Evolutionary conservation across 768 basidiomycete genomes (phyloP).

Genomic region (Kwoniella pini): DNA sequence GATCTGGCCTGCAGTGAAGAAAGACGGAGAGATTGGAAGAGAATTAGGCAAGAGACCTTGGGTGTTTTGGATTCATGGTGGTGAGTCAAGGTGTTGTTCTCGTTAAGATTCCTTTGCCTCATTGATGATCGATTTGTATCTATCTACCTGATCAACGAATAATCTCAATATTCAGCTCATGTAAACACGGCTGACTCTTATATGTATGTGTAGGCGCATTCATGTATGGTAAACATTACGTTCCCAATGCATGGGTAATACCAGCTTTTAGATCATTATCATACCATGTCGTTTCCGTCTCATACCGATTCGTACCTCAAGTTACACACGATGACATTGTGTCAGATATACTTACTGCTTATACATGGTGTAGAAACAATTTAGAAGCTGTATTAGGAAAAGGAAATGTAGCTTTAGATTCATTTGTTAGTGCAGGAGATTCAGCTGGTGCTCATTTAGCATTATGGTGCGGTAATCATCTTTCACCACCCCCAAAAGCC

Average conservation of each 20-base stretch:
- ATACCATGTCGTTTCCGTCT: conserved; percentile 19
- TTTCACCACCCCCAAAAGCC: conserved; percentile 7
- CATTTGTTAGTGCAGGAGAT: conserved; percentile 16
- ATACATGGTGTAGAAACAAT: conserved; percentile 16
- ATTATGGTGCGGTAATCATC: conserved; percentile 1
- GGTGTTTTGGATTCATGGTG: conserved; percentile 30
- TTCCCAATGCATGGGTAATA: conserved; percentile 22
- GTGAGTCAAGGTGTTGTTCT: conserved; percentile 16
- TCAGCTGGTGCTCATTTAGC: conserved; percentile 15
- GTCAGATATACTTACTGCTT: conserved; percentile 17
- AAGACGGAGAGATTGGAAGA: neutral
- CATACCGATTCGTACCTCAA: conserved; percentile 22
- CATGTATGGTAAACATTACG: conserved; percentile 10
- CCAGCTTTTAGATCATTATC: conserved; percentile 16
- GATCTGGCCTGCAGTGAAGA: conserved; percentile 13
- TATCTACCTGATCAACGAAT: no score
- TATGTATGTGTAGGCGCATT: conserved; percentile 14
- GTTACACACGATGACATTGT: conserved; percentile 14
- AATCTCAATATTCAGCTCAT: neutral
- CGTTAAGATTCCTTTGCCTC: no score
- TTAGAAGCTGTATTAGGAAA: conserved; percentile 7
- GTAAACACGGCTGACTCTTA: neutral
- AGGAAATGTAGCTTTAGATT: conserved; percentile 8
- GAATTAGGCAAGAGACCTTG: conserved; percentile 11
- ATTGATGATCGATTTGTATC: neutral